Conservation (phyloP, 2,329 filamentous ascomycete genomes). For the Pseudogymnoascus sp. region DNA sequence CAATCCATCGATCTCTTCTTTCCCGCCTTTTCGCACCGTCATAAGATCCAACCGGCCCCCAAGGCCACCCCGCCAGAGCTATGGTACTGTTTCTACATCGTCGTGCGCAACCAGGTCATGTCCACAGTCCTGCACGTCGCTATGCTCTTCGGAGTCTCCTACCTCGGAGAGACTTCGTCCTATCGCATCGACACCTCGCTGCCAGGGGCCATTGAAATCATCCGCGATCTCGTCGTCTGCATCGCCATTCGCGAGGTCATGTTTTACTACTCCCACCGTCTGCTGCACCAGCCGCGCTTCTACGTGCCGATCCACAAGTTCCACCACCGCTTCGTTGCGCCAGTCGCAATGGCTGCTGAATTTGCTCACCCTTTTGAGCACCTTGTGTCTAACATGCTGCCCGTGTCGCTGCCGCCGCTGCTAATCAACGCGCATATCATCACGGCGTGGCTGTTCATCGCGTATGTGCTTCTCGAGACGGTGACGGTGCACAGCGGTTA, state of each 20-base stretch:
- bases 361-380: conserved; percentile 54
- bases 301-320: conserved; percentile 49
- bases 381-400: conserved; percentile 46
- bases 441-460: conserved; percentile 46
- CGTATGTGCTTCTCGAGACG: conserved; percentile 44
- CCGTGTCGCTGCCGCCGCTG: conserved; percentile 43
- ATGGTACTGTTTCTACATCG: conserved; percentile 36
- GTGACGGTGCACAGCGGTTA: conserved; percentile 51
- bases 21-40: conserved; percentile 42
- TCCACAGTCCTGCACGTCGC: conserved; percentile 31
- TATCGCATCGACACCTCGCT: conserved; percentile 29
- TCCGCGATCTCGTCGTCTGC: conserved; percentile 39
- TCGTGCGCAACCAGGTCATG: conserved; percentile 42
- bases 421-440: conserved; percentile 43
- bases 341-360: conserved; percentile 48
- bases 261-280: conserved; percentile 51
- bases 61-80: conserved; percentile 42
- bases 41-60: conserved; percentile 48
- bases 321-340: conserved; percentile 51
- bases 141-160: neutral
- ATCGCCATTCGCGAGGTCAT: conserved; percentile 41
- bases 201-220: conserved; percentile 30
- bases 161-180: neutral
- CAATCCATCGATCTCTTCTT: conserved; percentile 37
- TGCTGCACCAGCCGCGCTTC: conserved; percentile 42